Base-by-base conservation (phyloP, 2,329 filamentous ascomycete genomes). In the Hypoxylon sp. region DNA sequence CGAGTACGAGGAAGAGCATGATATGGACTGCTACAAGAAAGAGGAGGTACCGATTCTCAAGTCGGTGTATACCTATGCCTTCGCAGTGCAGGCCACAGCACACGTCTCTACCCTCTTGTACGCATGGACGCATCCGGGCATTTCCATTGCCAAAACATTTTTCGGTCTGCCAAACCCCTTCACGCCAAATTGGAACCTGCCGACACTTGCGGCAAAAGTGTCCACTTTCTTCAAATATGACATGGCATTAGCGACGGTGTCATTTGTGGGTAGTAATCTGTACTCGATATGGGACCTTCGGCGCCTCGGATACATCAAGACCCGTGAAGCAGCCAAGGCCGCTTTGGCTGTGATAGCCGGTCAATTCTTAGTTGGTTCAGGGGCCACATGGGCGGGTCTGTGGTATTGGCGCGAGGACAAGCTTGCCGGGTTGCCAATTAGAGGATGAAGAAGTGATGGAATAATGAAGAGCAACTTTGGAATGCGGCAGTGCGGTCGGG, bases 341-440 rank as follows among this genome's bases (percentile, higher is more conserved):
- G 50, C 50, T 2, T 23, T 43, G 1, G 17, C 23, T 4, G 38
- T 72, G 2, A 3, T 71, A 13, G 2, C 48, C 0, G 70, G 71
- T 0, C 60, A 68, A 4, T 23, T 70, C 3, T 4, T 74, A 2
- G 63, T 73, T 30, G 74, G 75, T 0, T 67, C 74, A 1, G 68
- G 70, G 1, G 72, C 75, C 0, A 68, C 74, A 19, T 74, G 71
- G 67, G 60, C 65, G 9, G 74, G 63, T 0, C 53, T 75, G 2
- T 76, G 74, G 72, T 65, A 63, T 11, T 76, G 74, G 73, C 67
- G 74, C 1, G 74, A 76, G 43, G 38, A 25, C 21, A 51, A 60
- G 1, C 10, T 70, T 48, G 30, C 56, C 19, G 11, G 45, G 11
- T 43, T 43, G 14, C 17, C 17, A 11, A 17, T 38, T 43, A 3